These are phyloP conservation scores for Pseudocohnilembus persalinus DNA, from an alignment of 169 alveolate species.

Conservation along the genomic window DNA sequence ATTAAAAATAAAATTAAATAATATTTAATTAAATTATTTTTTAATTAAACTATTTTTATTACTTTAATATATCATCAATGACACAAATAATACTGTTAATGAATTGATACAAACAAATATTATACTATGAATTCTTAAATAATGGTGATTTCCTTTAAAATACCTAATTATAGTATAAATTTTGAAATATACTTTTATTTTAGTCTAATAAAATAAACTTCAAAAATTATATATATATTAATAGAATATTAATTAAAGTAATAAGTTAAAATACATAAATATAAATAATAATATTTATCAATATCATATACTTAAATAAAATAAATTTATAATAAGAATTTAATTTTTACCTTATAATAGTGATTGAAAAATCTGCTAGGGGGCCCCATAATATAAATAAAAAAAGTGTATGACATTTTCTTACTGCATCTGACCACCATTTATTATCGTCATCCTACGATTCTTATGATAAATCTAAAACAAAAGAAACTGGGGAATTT, in stretches of 20 bases:
- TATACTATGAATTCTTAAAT: conserved; percentile 21
- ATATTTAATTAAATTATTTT: too few species aligned
- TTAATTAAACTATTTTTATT: neutral
- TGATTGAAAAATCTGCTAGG: conserved; percentile 7
- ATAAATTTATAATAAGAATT: too few species aligned
- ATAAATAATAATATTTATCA: too few species aligned
- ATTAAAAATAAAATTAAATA: too few species aligned
- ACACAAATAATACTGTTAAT: neutral
- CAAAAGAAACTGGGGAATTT: neutral
- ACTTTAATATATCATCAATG: conserved; percentile 1
- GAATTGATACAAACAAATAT: conserved; percentile 13
- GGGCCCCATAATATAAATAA: conserved; percentile 19
- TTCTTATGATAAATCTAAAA: neutral
- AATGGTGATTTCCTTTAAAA: conserved; percentile 6
- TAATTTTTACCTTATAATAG: neutral
- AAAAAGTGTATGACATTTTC: conserved; percentile 1
- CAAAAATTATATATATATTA: too few species aligned
- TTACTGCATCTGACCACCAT: neutral
- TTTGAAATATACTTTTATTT: too few species aligned
- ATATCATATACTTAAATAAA: too few species aligned
- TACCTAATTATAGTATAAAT: too few species aligned
- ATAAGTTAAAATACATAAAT: too few species aligned
- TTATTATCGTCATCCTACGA: neutral
- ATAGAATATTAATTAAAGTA: too few species aligned
- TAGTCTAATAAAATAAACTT: too few species aligned